Percentiles rank a stretch among this genome's conserved stretches.
phyloP scores from a whole-genome alignment of 2,329 filamentous ascomycete species.

The Colletotrichum higginsianum region DNA sequence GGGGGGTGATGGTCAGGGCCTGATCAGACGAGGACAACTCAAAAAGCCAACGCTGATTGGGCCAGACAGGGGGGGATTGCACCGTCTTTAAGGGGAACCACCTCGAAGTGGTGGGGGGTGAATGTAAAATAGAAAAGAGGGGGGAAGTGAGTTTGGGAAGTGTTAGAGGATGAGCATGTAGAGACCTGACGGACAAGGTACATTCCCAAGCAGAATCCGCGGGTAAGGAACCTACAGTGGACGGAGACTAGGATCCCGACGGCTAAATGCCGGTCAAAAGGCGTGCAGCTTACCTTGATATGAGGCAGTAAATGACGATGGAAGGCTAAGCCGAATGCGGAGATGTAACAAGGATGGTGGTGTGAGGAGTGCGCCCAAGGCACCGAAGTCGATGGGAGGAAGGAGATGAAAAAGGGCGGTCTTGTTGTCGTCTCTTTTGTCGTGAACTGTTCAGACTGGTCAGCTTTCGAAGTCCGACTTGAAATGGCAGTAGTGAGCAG shows the following conservation, averaged over 20 bases:
- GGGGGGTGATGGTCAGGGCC: conserved; percentile 1
- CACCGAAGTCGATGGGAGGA: conserved; percentile 25
- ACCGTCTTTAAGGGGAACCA: background rate
- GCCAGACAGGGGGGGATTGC: conserved; percentile 11
- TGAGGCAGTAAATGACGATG: conserved; percentile 7
- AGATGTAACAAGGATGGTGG: conserved; percentile 24
- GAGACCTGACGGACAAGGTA: background rate
- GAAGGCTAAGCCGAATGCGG: conserved; percentile 29
- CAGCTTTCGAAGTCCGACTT: conserved; percentile 25
- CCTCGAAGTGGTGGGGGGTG: conserved; percentile 16
- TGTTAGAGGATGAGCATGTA: conserved; percentile 6
- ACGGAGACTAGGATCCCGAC: background rate
- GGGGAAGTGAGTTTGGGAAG: conserved; percentile 8
- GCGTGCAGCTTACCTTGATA: conserved; percentile 38
- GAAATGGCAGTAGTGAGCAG: background rate
- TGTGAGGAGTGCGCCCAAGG: conserved; percentile 30
- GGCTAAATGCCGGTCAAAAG: conserved; percentile 34
- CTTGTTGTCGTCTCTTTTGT: conserved; percentile 29
- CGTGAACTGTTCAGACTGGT: conserved; percentile 33
- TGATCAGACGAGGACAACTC: conserved; percentile 25
- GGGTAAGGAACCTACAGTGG: conserved; percentile 12
- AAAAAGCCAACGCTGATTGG: conserved; percentile 30
- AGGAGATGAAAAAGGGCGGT: conserved; percentile 20
- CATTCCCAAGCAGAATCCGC: background rate
- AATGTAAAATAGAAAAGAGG: background rate